Evolutionary conservation across 768 basidiomycete species (phyloP).

Genomic region (Hortiboletus flavorubellus): DNA sequence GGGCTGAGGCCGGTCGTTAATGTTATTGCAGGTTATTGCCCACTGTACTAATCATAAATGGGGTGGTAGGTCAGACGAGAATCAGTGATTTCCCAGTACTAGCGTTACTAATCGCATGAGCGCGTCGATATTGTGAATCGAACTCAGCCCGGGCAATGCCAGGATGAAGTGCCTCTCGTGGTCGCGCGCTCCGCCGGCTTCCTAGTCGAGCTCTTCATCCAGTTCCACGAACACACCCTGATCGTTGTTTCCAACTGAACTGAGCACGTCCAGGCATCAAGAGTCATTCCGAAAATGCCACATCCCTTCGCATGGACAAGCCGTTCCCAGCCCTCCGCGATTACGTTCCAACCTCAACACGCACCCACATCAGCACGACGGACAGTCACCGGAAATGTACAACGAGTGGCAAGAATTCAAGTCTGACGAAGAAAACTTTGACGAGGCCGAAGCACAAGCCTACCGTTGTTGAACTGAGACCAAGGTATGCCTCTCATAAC

Average conservation of each 20-base stretch:
- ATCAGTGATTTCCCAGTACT: too few relatives aligned
- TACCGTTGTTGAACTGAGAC: constrained; percentile 73
- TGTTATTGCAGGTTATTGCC: too few relatives aligned
- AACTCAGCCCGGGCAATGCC: too few relatives aligned
- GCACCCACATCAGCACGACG: constrained; percentile 54
- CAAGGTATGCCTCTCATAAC: constrained; percentile 28
- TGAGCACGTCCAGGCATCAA: constrained; percentile 64
- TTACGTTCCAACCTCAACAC: constrained; percentile 32
- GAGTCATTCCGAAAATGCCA: constrained; percentile 73
- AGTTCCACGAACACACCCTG: constrained; percentile 77
- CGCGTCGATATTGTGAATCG: too few relatives aligned
- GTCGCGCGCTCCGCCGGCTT: constrained; percentile 88
- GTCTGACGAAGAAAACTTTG: constrained; percentile 94
- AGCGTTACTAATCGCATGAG: too few relatives aligned
- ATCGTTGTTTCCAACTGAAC: not conserved
- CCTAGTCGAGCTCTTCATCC: constrained; percentile 82
- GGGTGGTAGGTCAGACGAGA: too few relatives aligned
- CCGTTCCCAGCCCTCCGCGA: constrained; percentile 82
- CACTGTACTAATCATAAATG: too few relatives aligned
- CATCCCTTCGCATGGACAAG: constrained; percentile 80
- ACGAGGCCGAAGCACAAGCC: constrained; percentile 87
- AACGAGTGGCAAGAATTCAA: constrained; percentile 81
- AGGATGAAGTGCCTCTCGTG: constrained; percentile 73
- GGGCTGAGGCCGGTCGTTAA: too few relatives aligned
- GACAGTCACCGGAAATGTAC: constrained; percentile 46